phyloP scores from a whole-genome alignment of 306 rosid genomes.

The Fragaria nilgerrensis region DNA sequence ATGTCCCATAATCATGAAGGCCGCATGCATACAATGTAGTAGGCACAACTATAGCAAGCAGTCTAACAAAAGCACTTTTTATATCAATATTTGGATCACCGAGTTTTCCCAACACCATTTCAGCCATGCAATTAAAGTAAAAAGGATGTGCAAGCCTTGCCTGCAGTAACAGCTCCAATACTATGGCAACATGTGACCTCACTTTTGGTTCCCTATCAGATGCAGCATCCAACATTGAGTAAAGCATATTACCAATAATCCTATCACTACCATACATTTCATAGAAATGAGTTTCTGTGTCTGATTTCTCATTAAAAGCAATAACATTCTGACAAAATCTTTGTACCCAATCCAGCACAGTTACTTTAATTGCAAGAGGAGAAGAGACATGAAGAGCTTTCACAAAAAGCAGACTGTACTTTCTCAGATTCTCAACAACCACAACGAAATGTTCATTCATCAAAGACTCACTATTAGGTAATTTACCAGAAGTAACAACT shows the following conservation, averaged over 20 bases:
- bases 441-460: conserved; percentile 36
- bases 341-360: conserved; percentile 65
- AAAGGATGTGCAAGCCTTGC: conserved; percentile 77
- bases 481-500: conserved; percentile 29
- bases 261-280: conserved; percentile 48
- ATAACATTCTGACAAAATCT: conserved; percentile 68
- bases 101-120: conserved; percentile 74
- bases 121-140: conserved; percentile 68
- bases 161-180: conserved; percentile 73
- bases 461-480: conserved; percentile 28
- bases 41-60: conserved; percentile 74
- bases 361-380: conserved; percentile 74
- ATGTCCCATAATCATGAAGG: conserved; percentile 51
- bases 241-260: conserved; percentile 53
- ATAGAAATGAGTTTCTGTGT: conserved; percentile 32
- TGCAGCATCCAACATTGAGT: conserved; percentile 66
- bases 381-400: conserved; percentile 73
- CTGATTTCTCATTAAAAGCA: conserved; percentile 41
- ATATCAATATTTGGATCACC: conserved; percentile 82
- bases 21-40: conserved; percentile 76
- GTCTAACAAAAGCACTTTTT: conserved; percentile 54
- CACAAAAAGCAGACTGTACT: conserved; percentile 47
- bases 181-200: conserved; percentile 68
- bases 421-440: conserved; percentile 58
- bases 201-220: conserved; percentile 81